Evolutionary conservation across 352 stramenopile genomes (phyloP).

Genomic region (Globisporangium rhizosaccharum): DNA sequence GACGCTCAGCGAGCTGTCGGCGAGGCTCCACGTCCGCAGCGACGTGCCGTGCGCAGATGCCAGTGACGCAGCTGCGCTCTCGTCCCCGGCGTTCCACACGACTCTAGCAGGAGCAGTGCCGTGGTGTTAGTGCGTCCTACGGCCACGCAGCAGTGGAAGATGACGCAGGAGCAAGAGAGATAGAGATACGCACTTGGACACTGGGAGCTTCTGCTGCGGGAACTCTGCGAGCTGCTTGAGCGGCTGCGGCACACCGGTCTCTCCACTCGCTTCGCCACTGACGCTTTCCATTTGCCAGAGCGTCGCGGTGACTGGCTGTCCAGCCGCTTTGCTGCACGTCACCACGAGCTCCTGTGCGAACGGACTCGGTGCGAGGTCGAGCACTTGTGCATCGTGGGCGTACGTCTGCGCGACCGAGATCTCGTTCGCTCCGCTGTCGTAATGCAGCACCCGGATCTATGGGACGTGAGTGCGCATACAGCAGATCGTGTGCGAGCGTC

Average conservation of each 20-base stretch:
- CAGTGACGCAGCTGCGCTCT: constrained; percentile 16
- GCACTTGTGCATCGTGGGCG: constrained; percentile 38
- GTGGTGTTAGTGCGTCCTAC: not conserved
- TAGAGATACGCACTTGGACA: constrained; percentile 30
- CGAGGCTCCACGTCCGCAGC: constrained; percentile 50
- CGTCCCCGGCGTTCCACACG: constrained; percentile 33
- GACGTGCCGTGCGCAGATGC: constrained; percentile 39
- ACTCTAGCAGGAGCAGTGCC: constrained; percentile 16
- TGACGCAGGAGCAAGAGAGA: not conserved
- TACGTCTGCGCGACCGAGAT: constrained; percentile 38
- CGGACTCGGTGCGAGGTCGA: constrained; percentile 44
- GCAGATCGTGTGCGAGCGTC: constrained; percentile 11
- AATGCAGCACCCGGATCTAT: constrained; percentile 61
- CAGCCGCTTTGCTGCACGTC: constrained; percentile 42
- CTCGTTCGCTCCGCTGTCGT: constrained; percentile 33
- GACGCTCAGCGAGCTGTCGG: constrained; percentile 23
- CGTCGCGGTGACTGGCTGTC: constrained; percentile 27
- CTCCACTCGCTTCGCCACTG: constrained; percentile 12
- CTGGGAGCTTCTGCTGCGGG: constrained; percentile 34
- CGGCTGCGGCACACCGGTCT: constrained; percentile 14
- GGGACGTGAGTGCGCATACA: not conserved
- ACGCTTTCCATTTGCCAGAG: constrained; percentile 42
- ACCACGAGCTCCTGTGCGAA: constrained; percentile 42
- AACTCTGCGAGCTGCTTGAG: constrained; percentile 32
- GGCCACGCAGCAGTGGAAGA: not conserved